Base-by-base conservation (phyloP, 139 green algal genomes). In the Pleodorina starrii region DNA sequence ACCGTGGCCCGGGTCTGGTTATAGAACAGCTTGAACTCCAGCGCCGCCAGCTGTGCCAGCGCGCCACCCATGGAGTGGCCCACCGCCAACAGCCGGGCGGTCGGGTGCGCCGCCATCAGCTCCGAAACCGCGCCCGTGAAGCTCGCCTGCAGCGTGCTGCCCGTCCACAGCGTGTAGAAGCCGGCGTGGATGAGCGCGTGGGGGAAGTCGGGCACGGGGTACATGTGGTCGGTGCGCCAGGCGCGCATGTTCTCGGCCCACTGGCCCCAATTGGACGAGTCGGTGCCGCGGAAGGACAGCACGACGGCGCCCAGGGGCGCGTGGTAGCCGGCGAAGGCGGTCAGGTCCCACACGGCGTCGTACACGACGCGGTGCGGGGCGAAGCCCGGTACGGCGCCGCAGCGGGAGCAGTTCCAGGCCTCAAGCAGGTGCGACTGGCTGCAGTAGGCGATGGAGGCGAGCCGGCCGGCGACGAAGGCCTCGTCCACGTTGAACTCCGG, bases 201-300 rank as follows among this genome's bases (percentile, higher is more conserved):
- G 35, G 90, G 90, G 29, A 77, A 71, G 38, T 71, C 68, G 3
- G 83, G 81, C 32, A 87, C 54, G 3, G 90, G 90, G 68, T 89
- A 92, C 84, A 89, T 90, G 63, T 90, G 72, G 77, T 90, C 84
- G 11, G 85, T 85, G 23, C 94, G 92, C 96, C 95, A 97, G 9
- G 93, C 92, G n/a, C 93, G 92, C 93, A 98, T 96, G 91, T 98
- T 97, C 42, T 98, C 91, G 2, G 94, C 93, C 96, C 95, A 97
- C 77, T 97, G 95, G 44, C 90, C 91, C 94, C 93, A 96, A 90
- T 79, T 93, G 87, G 93, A 91, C 59, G 84, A 93, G 90, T 98
- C 95, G 6, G 96, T 98, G 21, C 96, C 96, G 0, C 96, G 84
- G 79, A 98, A 97, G 0, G 90, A 86, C 35, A 98, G 73, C 2